Base-by-base conservation (phyloP, 2,329 filamentous ascomycete species). In the Alternaria gaisen region DNA sequence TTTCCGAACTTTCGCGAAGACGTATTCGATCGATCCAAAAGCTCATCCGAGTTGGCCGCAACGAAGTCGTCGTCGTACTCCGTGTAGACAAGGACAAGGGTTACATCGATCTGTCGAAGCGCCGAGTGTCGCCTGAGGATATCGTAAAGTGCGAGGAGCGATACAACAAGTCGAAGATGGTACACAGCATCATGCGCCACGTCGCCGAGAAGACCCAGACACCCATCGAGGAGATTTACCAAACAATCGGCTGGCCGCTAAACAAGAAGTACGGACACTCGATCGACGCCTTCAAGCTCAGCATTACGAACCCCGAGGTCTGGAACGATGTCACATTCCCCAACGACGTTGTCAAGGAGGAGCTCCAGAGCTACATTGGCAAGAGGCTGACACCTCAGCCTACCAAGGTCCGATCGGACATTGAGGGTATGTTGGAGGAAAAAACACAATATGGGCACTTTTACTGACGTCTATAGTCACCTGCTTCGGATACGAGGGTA, bases 81-180 rank as follows among this genome's bases (percentile, higher is more conserved):
- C 90, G 95, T 86, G 95, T 99, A 68, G 95, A 99, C 85, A 98
- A 98, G 85, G 95, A 99, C 85, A 99, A 99, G 86, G 93, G 92
- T 87, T 99, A 99, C 80, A 99, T 99, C 76, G 95, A 99, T 90
- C 84, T 99, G 79, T 97, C 93, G 65, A 99, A 99, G 86, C 94
- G 95, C 78, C 91, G 95, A 84, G 95, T 99, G 61, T 97, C 94
- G 43, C 91, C 95, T 44, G 95, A 99, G 80, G 95, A 99, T 84
- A 95, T 98, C 67, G 86, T 97, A 72, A 97, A 97, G 84, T 99
- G 96, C 80, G 95, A 99, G 80, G 95, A 99, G 85, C 89, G 95
- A 40, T 99, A 97, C 87, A 99, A 99, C 88, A 99, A 99, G 90
- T 92, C 93, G 85, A 99, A 99, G 86, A 96, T 97, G 86, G 95